Base-by-base conservation (phyloP, 768 basidiomycete species). In the Porpolomopsis calyptriformis region DNA sequence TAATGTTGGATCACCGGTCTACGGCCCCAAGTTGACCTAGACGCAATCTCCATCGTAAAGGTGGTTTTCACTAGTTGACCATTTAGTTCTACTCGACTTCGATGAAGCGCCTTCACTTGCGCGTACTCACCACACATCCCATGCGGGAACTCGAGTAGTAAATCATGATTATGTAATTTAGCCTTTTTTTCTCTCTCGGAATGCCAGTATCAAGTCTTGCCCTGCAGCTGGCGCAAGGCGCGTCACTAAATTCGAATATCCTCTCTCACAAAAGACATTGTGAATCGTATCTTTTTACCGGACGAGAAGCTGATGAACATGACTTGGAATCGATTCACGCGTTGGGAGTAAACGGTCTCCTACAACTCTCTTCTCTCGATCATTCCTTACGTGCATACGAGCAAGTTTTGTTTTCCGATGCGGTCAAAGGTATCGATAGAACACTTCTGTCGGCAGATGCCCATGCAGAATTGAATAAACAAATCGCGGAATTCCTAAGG, bases 231-330 rank as follows among this genome's bases (percentile, higher is more conserved):
- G 80, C 84, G 12, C 73, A 82, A 54, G 75, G 78, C 50, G 75
- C 80, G 7, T 93, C 91, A 4, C 68, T 91, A 24, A 94, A 96
- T 63, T 69, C 82, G 26, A 63, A 76, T 22, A 69, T 91, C 27
- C 73, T 93, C 6, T 69, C 78, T 42, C 69, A 77, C 52, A 76
- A 77, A 62, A 85, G 73, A 62, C 68, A 66, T 12, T 63, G 76
- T 0, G 78, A 83, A 58, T 93, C 91, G 0, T 97, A 97, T 66
- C 76, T 99, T 27, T 96, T 94, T 62, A 78, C 84, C 11, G 78
- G 82, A 33, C 73, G 74, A 48, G 84, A 87, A 40, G 90, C 90
- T 7, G 80, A 86, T 55, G 69, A 78, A 47, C 85, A 96, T 60
- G 92, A 98, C 63, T 68, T 96, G 47, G 83, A 94, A 59, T 74